These are phyloP conservation scores for Rehmannia glutinosa DNA, from an alignment of 257 asterid genomes.

Conservation along the genomic window DNA sequence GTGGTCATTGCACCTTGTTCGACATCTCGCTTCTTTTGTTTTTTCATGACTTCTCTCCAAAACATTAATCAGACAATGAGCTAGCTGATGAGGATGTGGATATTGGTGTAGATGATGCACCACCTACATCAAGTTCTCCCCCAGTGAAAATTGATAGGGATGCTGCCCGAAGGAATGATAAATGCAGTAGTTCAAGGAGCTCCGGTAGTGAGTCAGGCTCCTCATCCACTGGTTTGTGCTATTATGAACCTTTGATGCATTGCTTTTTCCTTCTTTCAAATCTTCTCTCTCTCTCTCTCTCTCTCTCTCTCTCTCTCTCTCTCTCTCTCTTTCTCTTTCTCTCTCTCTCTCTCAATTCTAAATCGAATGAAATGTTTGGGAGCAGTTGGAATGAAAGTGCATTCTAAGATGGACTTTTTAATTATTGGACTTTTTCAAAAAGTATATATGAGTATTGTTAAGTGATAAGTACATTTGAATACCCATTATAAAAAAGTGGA, in stretches of 20 bases:
- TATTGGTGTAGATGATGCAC: constrained; percentile 72
- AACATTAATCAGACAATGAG: constrained; percentile 42
- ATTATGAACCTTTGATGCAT: constrained; percentile 5
- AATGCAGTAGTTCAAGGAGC: constrained; percentile 65
- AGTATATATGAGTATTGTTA: too few relatives aligned
- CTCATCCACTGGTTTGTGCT: constrained; percentile 58
- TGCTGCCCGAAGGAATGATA: constrained; percentile 39
- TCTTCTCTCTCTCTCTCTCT: background rate
- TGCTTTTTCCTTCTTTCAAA: background rate
- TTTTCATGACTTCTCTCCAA: background rate
- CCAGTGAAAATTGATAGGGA: constrained; percentile 57
- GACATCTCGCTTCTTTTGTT: constrained; percentile 4
- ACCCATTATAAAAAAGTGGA: too few relatives aligned
- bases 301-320: background rate
- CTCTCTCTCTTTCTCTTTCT: background rate
- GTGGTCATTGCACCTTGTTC: constrained; percentile 5
- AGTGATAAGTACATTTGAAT: too few relatives aligned
- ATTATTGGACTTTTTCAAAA: too few relatives aligned
- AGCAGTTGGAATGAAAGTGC: too few relatives aligned
- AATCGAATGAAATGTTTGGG: too few relatives aligned
- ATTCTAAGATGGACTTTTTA: too few relatives aligned
- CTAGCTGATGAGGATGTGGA: constrained; percentile 72
- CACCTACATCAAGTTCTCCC: constrained; percentile 58
- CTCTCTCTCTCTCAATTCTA: too few relatives aligned
- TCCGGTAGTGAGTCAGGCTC: constrained; percentile 74